Evolutionary conservation across 768 basidiomycete genomes (phyloP), one percentile per base, ranked within the genome.

Genomic region (Tubosaeta sp.): DNA sequence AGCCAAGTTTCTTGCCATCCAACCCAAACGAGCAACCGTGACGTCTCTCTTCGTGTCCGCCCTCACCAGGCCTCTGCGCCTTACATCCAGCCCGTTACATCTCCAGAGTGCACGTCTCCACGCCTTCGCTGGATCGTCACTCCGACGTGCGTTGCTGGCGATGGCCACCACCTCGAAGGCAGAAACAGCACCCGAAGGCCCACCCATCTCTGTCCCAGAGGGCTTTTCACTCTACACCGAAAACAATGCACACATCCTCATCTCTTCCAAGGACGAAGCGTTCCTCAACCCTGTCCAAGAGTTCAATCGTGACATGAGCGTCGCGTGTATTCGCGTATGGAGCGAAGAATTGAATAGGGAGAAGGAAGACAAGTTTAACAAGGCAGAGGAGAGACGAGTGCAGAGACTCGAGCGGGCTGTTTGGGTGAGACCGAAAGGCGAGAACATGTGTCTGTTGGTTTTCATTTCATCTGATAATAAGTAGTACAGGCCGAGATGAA

Each of bases 271-370:
- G 49, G 88, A 91, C 56, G 87, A 89, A 52, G 91, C 95, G 3
- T 99, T 99, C 69, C 72, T 98, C 54, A 99, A 99, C 65, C 95
- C 97, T 6, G 87, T 97, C 12, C 97, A 99, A 66, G 92, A 99
- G 69, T 99, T 97, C 76, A 99, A 99, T 72, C 80, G 97, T 35
- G 97, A 99, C 71, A 69, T 91, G 43, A 93, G 90, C 57, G 85
- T 97, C 39, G 91, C 93, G 19, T 88, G 88, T 58, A 97, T 99
- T 51, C 77, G 84, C 29, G 82, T 85, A 4, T 99, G 93, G 93
- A 86, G 88, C 53, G 88, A 94, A 62, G 74, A 84, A 50, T 48
- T 81, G 37, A 80, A 87, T 64, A 76, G 71, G 63, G 72, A 73
- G 50, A 92, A 87, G 72, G 76, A 82, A 64, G 73, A 67, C 54